phyloP scores from a whole-genome alignment of 1,284 basidiomycete species.

The Cerioporus squamosus region DNA sequence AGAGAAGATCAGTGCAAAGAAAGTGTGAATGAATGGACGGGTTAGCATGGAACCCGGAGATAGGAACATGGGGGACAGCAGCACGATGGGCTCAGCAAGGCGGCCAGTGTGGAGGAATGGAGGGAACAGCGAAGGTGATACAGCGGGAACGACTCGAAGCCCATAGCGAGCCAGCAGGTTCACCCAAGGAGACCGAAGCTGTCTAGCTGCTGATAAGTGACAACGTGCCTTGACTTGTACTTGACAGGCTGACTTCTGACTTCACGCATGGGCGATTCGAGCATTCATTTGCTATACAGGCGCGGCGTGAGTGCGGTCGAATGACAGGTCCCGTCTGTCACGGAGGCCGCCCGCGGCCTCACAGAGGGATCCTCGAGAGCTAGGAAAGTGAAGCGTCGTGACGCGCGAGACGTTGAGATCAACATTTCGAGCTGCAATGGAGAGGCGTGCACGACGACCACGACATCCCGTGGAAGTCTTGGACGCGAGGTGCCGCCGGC shows the following conservation, averaged over 20 bases:
- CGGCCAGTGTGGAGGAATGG: not conserved
- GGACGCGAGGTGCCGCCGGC: not conserved
- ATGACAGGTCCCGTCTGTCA: slow-evolving; percentile 17
- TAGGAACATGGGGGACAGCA: not conserved
- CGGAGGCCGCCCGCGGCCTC: not conserved
- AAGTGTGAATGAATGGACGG: slow-evolving; percentile 1
- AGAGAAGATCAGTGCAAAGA: slow-evolving; percentile 1
- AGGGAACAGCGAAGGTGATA: not conserved
- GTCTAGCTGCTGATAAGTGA: not conserved
- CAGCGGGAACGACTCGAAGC: not conserved
- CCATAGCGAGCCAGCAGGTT: not conserved
- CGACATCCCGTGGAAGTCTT: too few relatives aligned
- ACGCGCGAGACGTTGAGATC: not conserved
- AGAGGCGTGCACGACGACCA: too few relatives aligned
- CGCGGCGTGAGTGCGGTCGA: not conserved
- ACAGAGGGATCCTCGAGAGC: too few relatives aligned
- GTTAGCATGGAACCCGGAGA: not conserved
- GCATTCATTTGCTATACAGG: not conserved
- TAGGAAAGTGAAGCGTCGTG: not conserved
- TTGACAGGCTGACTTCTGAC: slow-evolving; percentile 1
- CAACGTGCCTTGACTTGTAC: slow-evolving; percentile 4
- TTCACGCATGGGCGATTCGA: not conserved
- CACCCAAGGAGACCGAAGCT: not conserved
- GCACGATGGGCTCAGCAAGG: not conserved
- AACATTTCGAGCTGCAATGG: too few relatives aligned